Evolutionary conservation across 2,329 filamentous ascomycete species (phyloP), one percentile per base, ranked within the genome.

Genomic region (Aspergillus felis): DNA sequence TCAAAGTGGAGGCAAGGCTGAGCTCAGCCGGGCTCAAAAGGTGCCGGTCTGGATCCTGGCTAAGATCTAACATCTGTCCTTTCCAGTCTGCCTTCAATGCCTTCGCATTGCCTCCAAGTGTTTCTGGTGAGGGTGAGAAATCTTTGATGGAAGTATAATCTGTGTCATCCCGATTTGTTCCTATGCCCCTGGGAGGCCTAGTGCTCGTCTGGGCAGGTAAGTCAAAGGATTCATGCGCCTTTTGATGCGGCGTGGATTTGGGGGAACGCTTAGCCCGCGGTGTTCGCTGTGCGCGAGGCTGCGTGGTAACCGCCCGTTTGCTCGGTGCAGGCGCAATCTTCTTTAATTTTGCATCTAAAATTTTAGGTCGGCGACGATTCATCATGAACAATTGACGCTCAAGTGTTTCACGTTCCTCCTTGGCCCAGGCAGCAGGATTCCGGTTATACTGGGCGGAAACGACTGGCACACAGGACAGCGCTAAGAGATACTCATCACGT

Each of bases 61-160:
- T 84, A 49, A 96, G 84, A 68, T 95, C 89, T 62, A 94, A 84
- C 42, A 87, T 84, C 60, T 86, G 84, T 7, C 90, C 90, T 77
- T 92, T 94, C 90, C 91, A 95, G 61, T 95, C 91, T 27, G 90
- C 87, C 79, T 92, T 93, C 65, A 94, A 82, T 46, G 82, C 84
- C 72, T 90, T 91, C 53, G 82, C 77, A 66, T 87, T 87, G 63
- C 78, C 77, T 7, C 87, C 85, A 3, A 94, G 82, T 2, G 87
- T 87, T 55, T 79, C 76, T 46, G 86, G 69, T 0, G 89, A 86
- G 48, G 91, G 91, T 53, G 86, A 91, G 71, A 83, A 90, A 72
- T 96, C 85, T 5, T 83, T 82, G 32, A 95, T 80, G 3, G 85
- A 79, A 49, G 82, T 79, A 74, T 90, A 96, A 72, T 95, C 88